Evolutionary conservation across 345 rosid genomes (phyloP).

Genomic region (Gossypium anomalum): DNA sequence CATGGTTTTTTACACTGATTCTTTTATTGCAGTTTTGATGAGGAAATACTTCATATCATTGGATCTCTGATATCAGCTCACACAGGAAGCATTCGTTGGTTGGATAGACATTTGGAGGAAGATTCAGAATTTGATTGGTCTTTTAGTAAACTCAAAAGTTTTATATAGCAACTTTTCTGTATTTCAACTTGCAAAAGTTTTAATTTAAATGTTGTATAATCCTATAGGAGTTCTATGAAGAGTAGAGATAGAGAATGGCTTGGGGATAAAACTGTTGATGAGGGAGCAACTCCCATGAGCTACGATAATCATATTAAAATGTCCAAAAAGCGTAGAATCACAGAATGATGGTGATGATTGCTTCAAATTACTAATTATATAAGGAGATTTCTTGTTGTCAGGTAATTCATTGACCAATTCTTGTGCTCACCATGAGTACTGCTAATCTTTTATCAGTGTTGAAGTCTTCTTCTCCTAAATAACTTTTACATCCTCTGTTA

Average conservation of each 20-base stretch:
- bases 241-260: slow-evolving; percentile 30
- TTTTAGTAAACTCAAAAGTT: slow-evolving; percentile 7
- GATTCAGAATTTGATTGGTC: slow-evolving; percentile 35
- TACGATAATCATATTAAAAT: slow-evolving; percentile 18
- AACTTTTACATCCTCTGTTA: not conserved
- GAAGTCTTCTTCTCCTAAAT: not conserved
- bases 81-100: slow-evolving; percentile 64
- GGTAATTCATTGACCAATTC: not conserved
- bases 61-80: slow-evolving; percentile 55
- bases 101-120: slow-evolving; percentile 42
- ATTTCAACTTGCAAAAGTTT: not conserved
- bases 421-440: not conserved
- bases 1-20: slow-evolving; percentile 12
- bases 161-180: not conserved
- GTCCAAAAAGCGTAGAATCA: slow-evolving; percentile 38
- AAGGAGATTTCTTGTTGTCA: not conserved
- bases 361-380: not conserved
- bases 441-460: not conserved
- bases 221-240: slow-evolving; percentile 32
- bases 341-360: slow-evolving; percentile 21
- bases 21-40: slow-evolving; percentile 55
- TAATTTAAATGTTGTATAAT: not conserved
- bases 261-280: slow-evolving; percentile 16
- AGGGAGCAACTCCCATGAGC: slow-evolving; percentile 13
- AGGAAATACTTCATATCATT: slow-evolving; percentile 63